Conservation (phyloP, 1,284 basidiomycete genomes). For the Anthracocystis walkeri region DNA sequence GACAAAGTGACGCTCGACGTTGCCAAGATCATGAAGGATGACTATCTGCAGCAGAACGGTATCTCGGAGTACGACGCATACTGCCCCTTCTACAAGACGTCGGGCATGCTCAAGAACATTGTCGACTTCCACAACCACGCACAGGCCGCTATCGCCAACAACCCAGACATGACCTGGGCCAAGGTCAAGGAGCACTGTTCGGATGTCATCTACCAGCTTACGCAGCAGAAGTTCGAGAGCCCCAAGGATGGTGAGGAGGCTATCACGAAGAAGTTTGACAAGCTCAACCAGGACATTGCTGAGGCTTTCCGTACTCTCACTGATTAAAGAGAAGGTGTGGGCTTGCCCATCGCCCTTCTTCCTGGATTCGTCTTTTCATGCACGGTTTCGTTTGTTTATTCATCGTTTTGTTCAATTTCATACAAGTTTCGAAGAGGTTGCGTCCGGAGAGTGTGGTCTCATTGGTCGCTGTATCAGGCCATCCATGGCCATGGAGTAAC, state of each 20-base stretch:
- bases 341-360: not conserved
- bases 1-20: slow-evolving; percentile 99
- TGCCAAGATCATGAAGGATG: slow-evolving; percentile 91
- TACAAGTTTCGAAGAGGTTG: slow-evolving; percentile 8
- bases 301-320: slow-evolving; percentile 67
- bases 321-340: slow-evolving; percentile 55
- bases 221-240: slow-evolving; percentile 97
- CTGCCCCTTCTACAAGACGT: slow-evolving; percentile 85
- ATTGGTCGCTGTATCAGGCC: too few relatives aligned
- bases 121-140: slow-evolving; percentile 93
- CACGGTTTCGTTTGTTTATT: slow-evolving; percentile 14
- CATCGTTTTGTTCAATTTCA: slow-evolving; percentile 11
- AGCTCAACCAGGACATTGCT: slow-evolving; percentile 65
- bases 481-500: too few relatives aligned
- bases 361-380: too few relatives aligned
- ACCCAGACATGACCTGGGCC: slow-evolving; percentile 87
- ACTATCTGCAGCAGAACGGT: slow-evolving; percentile 98
- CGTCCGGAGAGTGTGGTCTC: too few relatives aligned
- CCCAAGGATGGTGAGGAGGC: slow-evolving; percentile 69
- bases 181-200: slow-evolving; percentile 88
- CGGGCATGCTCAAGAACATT: slow-evolving; percentile 94
- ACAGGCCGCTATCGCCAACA: slow-evolving; percentile 79
- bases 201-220: slow-evolving; percentile 93
- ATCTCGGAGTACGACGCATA: slow-evolving; percentile 97
- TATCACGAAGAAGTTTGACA: slow-evolving; percentile 61